Evolutionary conservation across 768 basidiomycete genomes (phyloP).

Genomic region (Paxillus rubicundulus): DNA sequence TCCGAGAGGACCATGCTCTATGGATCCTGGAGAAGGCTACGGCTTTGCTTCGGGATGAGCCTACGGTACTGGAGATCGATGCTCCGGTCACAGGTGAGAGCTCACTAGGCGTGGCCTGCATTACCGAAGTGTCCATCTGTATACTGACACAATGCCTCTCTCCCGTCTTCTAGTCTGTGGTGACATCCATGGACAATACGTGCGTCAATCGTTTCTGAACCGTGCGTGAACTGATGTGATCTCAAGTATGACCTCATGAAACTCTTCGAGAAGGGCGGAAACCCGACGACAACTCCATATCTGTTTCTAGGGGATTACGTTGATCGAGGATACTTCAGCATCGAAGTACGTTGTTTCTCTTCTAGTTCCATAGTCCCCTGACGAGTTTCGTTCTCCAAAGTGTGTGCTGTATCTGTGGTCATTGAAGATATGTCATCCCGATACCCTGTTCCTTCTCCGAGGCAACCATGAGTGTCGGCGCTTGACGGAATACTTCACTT

Average conservation of each 20-base stretch:
- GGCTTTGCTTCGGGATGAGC: slow-evolving; percentile 54
- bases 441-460: slow-evolving; percentile 56
- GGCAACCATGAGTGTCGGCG: slow-evolving; percentile 69
- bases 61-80: slow-evolving; percentile 67
- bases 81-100: slow-evolving; percentile 67
- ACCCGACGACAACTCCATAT: slow-evolving; percentile 70
- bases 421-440: slow-evolving; percentile 62
- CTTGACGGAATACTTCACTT: slow-evolving; percentile 62
- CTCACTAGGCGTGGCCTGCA: not conserved
- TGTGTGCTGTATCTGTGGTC: slow-evolving; percentile 64
- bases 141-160: slow-evolving; percentile 5
- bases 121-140: slow-evolving; percentile 17
- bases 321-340: slow-evolving; percentile 73
- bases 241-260: slow-evolving; percentile 75
- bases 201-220: slow-evolving; percentile 16
- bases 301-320: slow-evolving; percentile 77
- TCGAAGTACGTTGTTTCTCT: slow-evolving; percentile 47
- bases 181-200: slow-evolving; percentile 24
- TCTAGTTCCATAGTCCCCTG: not conserved
- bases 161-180: slow-evolving; percentile 12
- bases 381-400: slow-evolving; percentile 19
- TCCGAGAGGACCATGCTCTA: slow-evolving; percentile 65
- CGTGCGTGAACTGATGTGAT: slow-evolving; percentile 8
- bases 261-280: slow-evolving; percentile 74
- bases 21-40: slow-evolving; percentile 62